Evolutionary conservation across 2,329 filamentous ascomycete species (phyloP), one percentile per base, ranked within the genome.

Genomic region (Plectosphaerella sp.): DNA sequence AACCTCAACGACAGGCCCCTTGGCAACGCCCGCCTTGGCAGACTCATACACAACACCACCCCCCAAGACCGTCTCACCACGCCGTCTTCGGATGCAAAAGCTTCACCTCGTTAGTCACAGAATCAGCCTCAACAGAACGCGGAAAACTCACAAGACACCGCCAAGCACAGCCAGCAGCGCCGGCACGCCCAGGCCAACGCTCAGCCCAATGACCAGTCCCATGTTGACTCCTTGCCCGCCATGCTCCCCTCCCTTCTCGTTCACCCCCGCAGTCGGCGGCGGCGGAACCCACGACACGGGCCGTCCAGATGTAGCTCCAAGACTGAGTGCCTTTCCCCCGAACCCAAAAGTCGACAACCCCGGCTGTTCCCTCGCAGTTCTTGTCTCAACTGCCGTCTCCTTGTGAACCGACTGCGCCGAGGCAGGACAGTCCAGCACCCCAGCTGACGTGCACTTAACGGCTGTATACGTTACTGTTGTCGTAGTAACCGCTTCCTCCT

Each of bases 341-440:
- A 83, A 83, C 0, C 65, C 56, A 10, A 74, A 59, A 0, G 67
- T 64, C 8, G 56, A 22, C 22, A 22, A 22, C 22, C 22, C 22
- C 3, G 22, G 22, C 22, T 22, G 22, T 22, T 5, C 22, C 3
- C 22, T 5, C 5, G 22, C 72, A 2, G 70, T 64, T 1, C 72
- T 57, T 0, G 75, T 78, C 15, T 62, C 63, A 0, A 68, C 74
- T 0, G 62, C 68, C 1, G 64, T 67, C 2, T 64, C 64, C 15
- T 70, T 69, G 1, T 66, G 66, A 0, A 77, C 75, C 14, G 62
- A 71, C 58, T 80, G 79, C 14, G 76, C 65, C 0, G 76, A 78
- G 1, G 62, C 71, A 0, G 81, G 80, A 54, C 80, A 84, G 57
- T 77, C 73, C 33, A 72, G 57, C 0, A 78, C 52, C 0, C 70